Base-by-base conservation (phyloP, 129 eudicot genomes). In the Glebionis coronaria region DNA sequence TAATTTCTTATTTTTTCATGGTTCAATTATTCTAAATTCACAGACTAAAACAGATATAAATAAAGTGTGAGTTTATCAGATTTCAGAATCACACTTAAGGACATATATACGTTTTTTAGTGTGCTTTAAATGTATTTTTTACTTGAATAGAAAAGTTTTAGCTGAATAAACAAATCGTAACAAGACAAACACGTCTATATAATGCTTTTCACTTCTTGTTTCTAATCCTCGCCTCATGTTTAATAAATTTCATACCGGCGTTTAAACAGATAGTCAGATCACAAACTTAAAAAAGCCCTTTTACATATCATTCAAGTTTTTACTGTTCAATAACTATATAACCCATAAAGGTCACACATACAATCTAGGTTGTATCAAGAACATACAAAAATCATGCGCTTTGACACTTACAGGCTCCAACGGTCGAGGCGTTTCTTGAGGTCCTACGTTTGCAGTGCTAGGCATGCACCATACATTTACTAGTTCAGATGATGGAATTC, bases 401-500 rank as follows among this genome's bases (percentile, higher is more conserved):
- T 21, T 55, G 73, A 78, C 0, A 80, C 96, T 82, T 80, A 93
- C 98, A 64, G 82, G 87, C 74, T 93, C 98, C 73, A 86, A 75
- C 3, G 76, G 67, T 19, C 96, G 84, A 65, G 98, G 96, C 85
- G 81, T 84, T 47, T 93, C 98, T 71, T 93, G 96, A 56, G 89
- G 83, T 57, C 98, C 96, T 56, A 93, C 90, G 77, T 88, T 93
- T 64, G 95, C 98, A 14, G 98, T 82, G 77, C 82, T 93, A 40
- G 98, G 98, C 95, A 93, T 84, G 82, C 88, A 88, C 98, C 98
- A 93, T 16, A 86, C 90, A 46, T 88, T 84, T 68, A 93, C 76
- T 73, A 93, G 74, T 25, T 93, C 98, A 13, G 90, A 81, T 27
- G 96, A 82, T 66, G 90, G 90, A 61, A 93, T 82, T 77, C 85